Evolutionary conservation across 1,139 yeast genomes (phyloP), one percentile per base, ranked within the genome.

Genomic region (Hanseniaspora sp.): DNA sequence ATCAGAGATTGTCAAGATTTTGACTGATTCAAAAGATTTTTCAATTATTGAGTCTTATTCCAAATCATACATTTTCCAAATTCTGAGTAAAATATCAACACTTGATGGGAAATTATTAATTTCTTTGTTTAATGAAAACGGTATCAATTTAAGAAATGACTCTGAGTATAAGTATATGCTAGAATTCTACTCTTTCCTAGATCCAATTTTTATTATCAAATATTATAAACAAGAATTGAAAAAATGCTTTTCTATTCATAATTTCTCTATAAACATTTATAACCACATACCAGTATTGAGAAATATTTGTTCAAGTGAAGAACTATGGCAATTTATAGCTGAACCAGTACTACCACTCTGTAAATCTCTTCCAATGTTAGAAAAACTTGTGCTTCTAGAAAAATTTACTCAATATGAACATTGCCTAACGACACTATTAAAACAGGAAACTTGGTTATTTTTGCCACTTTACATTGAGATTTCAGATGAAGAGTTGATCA

Each of bases 391-490:
- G 5, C 46, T 51, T 5, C n/a, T 51, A 13, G 54, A 51, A 5
- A 51, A 51, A 31, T 51, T 51, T 30, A 34, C 46, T 12, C 48
- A 38, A 28, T 51, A 39, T 39, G 48, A 51, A 18, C 54, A 51
- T 29, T 51, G 54, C 23, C 30, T 51, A n/a, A 6, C 31, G 9
- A 51, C 54, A 5, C 17, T 51, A 12, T 33, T 51, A 15, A 51
- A 45, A 34, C 54, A 51, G n/a, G 54, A 51, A 44, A 51, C 48
- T 8, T 51, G 54, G 54, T 23, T 51, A 23, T 45, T 51, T 13
- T 46, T 39, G n/a, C 23, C 35, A 7, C 15, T 51, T 17, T 45
- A n/a, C 15, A 47, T 41, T 3, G 54, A 51, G 3, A 23, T 51
- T 1, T 13, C 31, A 12, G 54, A 51, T 31, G 48, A 44, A 38